A percentile compares a stretch with the other conserved stretches of the same genome.
Conservation (phyloP, 2,329 filamentous ascomycete species). For the Exserohilum rostratum region DNA sequence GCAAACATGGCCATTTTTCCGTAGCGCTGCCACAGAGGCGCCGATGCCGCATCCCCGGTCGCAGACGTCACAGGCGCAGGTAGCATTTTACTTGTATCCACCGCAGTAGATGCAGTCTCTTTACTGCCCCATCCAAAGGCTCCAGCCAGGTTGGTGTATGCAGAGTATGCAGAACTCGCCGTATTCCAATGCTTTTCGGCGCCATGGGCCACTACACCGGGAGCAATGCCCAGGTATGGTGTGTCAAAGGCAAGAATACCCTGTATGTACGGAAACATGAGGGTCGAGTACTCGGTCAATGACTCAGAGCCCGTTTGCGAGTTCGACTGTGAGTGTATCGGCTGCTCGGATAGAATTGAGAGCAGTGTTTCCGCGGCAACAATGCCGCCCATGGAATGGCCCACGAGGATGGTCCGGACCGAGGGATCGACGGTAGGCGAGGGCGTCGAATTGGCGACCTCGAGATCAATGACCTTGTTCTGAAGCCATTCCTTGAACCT, state of each 20-base stretch:
- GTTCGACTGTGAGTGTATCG: conserved; percentile 46
- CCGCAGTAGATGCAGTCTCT: conserved; percentile 23
- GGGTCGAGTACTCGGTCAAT: conserved; percentile 57
- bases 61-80: conserved; percentile 47
- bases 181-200: conserved; percentile 86
- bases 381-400: conserved; percentile 89
- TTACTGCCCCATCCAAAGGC: conserved; percentile 66
- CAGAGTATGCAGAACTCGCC: conserved; percentile 71
- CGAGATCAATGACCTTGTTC: conserved; percentile 91
- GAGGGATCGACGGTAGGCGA: conserved; percentile 87
- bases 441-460: conserved; percentile 79
- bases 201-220: conserved; percentile 81
- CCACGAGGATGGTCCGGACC: conserved; percentile 79
- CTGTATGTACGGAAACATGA: conserved; percentile 94
- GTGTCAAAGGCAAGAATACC: conserved; percentile 94
- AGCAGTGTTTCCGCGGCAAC: conserved; percentile 89
- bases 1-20: conserved; percentile 85
- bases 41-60: conserved; percentile 53
- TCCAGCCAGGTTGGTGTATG: conserved; percentile 66
- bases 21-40: conserved; percentile 73
- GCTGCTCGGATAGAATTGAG: conserved; percentile 67
- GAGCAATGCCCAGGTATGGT: conserved; percentile 82
- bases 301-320: conserved; percentile 37
- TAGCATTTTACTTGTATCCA: conserved; percentile 45
- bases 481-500: conserved; percentile 83